Base-by-base conservation (phyloP, 208 protist species). In the Acanthamoeba castellanii region DNA sequence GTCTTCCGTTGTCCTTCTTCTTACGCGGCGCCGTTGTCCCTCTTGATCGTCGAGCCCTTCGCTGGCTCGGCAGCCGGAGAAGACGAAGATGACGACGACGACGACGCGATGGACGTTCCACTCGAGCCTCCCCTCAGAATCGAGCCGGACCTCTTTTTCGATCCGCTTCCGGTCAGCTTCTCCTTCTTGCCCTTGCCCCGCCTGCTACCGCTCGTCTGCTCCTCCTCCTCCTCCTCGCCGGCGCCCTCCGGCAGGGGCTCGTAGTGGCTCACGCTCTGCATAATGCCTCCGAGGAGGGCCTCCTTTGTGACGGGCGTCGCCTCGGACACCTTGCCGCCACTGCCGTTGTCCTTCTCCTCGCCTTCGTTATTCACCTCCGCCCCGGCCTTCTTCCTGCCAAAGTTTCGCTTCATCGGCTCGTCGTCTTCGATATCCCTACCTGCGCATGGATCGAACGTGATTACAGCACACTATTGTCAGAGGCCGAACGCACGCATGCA, bases 381-480 rank as follows among this genome's bases (percentile, higher is more conserved):
- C 81, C n/a, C 52, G 27, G 45, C 81, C 72, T n/a, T 88, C 81
- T 59, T 88, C 81, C 52, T 88, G 32, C 47, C 32, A 42, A 88
- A 88, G 52, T 22, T n/a, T 88, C 81, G 81, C 81, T 52, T 88
- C 42, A 88, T 88, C 47, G 81, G 81, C 25, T 88, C 81, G 32
- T 88, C 81, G n/a, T 88, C 81, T 14, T 52, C 52, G 42, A 88
- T 88, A 61, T 88, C 81, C 52, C 81, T 52, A 61, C 81, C 81
- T 85, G 76, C 45, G 16, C 66, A 74, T 47, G 22, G 27, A 32
- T 13, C 22, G 18, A 18, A 37, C n/a, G 18, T 16, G 22, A 74
- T 74, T 20, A 59, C 55, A 59, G 55, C 55, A 59, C 16, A 59
- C 55, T 20, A 59, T 2, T 59, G 55, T 13, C 11, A 25, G 16